Percentiles rank a stretch among this genome's conserved stretches.
Evolutionary conservation across 2,329 filamentous ascomycete genomes (phyloP).

Genomic region (Fusarium coicis): DNA sequence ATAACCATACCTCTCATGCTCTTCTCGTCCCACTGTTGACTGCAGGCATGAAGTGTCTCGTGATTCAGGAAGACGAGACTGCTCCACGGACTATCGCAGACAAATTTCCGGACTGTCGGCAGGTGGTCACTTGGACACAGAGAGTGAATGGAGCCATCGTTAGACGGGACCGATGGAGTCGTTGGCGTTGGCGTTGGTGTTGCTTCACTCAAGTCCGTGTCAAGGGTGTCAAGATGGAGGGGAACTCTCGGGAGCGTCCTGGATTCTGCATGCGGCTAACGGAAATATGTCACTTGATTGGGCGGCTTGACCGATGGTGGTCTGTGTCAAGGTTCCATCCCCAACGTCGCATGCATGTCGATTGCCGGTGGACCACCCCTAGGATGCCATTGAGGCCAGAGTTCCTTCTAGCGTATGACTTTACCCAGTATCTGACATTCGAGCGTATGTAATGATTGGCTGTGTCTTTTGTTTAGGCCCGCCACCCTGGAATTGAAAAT

Average conservation of each 20-base stretch:
- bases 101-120: conserved; percentile 31
- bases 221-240: background rate
- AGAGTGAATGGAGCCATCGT: conserved; percentile 25
- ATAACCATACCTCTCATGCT: background rate
- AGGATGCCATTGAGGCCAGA: conserved; percentile 12
- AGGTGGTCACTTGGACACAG: conserved; percentile 27
- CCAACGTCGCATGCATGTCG: conserved; percentile 23
- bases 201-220: background rate
- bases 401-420: conserved; percentile 35
- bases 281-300: conserved; percentile 35
- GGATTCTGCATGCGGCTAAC: conserved; percentile 40
- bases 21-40: background rate
- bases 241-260: conserved; percentile 29
- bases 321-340: conserved; percentile 10
- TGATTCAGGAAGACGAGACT: conserved; percentile 18
- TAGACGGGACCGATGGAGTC: conserved; percentile 20
- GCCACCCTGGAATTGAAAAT: conserved; percentile 40
- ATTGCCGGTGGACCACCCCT: conserved; percentile 34
- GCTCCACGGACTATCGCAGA: conserved; percentile 24
- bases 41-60: conserved; percentile 20
- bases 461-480: conserved; percentile 7
- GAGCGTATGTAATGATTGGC: conserved; percentile 34
- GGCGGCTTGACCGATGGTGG: conserved; percentile 24
- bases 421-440: conserved; percentile 24
- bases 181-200: background rate